A percentile compares a stretch with the other conserved stretches of the same genome.
These are phyloP conservation scores for Mycena haematopus DNA, from an alignment of 768 basidiomycete species.

Conservation along the genomic window DNA sequence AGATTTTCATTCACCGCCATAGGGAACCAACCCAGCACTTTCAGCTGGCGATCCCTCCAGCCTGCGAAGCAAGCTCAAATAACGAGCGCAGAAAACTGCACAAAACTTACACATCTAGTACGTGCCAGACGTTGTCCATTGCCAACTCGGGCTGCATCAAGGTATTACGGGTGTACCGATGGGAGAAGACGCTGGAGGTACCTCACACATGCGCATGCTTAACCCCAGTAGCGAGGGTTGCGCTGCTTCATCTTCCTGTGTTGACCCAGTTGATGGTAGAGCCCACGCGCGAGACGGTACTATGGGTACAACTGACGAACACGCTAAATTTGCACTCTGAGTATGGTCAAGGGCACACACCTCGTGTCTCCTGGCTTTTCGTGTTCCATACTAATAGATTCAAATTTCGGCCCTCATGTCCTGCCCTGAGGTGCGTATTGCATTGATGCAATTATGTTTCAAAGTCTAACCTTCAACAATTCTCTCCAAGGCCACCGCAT, in stretches of 20 bases:
- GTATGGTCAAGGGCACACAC: constrained; percentile 43
- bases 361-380: constrained; percentile 74
- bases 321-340: background rate
- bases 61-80: constrained; percentile 6
- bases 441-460: too few species aligned
- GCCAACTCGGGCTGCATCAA: constrained; percentile 68
- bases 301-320: constrained; percentile 74
- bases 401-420: constrained; percentile 52
- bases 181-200: background rate
- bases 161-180: background rate
- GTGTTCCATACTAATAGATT: constrained; percentile 85
- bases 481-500: constrained; percentile 73
- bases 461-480: constrained; percentile 67
- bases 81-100: background rate
- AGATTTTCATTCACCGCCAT: constrained; percentile 53
- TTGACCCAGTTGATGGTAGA: constrained; percentile 46
- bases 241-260: constrained; percentile 47
- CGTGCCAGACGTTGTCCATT: constrained; percentile 96
- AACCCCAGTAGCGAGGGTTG: constrained; percentile 94
- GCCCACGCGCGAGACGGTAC: constrained; percentile 88
- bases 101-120: constrained; percentile 74
- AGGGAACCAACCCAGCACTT: constrained; percentile 94
- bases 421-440: too few species aligned
- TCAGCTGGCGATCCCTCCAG: constrained; percentile 96
- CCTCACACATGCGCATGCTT: constrained; percentile 89